These are phyloP conservation scores for Ceratobasidium sp. DNA, from an alignment of 1,284 basidiomycete species.

Conservation along the genomic window DNA sequence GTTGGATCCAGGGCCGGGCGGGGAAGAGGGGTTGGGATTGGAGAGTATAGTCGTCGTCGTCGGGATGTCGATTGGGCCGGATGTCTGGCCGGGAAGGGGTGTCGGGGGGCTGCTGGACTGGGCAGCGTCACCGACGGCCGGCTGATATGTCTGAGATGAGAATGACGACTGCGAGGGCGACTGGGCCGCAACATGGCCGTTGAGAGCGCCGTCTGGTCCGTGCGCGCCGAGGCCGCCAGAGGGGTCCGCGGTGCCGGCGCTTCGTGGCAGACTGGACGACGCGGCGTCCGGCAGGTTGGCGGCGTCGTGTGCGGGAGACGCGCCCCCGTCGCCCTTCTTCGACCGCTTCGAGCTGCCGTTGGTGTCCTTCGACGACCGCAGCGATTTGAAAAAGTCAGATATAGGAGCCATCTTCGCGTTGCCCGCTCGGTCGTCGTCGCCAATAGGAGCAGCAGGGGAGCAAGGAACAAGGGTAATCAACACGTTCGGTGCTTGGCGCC, in stretches of 20 bases:
- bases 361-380: conserved; percentile 41
- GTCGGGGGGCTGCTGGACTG: conserved; percentile 52
- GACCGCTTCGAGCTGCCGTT: conserved; percentile 41
- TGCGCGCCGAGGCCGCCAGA: not conserved
- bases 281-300: conserved; percentile 19
- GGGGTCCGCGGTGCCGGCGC: conserved; percentile 13
- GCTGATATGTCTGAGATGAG: conserved; percentile 19
- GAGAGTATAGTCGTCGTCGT: conserved; percentile 73
- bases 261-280: not conserved
- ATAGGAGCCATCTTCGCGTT: conserved; percentile 40
- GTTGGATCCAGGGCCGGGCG: conserved; percentile 49
- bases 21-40: conserved; percentile 52
- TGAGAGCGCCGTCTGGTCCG: conserved; percentile 12
- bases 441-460: conserved; percentile 9
- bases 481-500: conserved; percentile 48
- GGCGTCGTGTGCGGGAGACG: conserved; percentile 16
- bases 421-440: not conserved
- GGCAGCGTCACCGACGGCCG: conserved; percentile 45
- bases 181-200: conserved; percentile 17
- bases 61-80: conserved; percentile 73
- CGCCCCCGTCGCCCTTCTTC: conserved; percentile 38
- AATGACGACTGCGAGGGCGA: conserved; percentile 40
- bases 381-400: conserved; percentile 42
- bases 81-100: conserved; percentile 24
- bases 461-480: conserved; percentile 22